These are phyloP conservation scores for Leishmania mexicana DNA, from an alignment of 208 protist species.

Conservation along the genomic window DNA sequence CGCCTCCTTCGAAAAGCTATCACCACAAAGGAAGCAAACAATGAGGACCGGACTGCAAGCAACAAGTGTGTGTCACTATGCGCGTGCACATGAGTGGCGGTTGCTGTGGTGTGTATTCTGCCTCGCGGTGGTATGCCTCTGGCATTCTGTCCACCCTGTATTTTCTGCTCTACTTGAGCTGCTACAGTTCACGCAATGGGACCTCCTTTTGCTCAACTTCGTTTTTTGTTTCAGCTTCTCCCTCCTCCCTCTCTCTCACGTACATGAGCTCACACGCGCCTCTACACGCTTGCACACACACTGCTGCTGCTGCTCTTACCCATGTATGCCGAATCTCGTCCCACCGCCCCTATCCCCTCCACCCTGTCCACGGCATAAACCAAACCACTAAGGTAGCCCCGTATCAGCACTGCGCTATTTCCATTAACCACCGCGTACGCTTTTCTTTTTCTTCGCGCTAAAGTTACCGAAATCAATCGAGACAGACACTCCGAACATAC, in stretches of 20 bases:
- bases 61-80: not conserved
- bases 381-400: too few relatives aligned
- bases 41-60: not conserved
- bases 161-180: not conserved
- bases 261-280: not conserved
- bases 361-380: not conserved
- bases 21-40: not conserved
- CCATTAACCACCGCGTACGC: not conserved
- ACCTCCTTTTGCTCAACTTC: not conserved
- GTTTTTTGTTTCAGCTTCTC: not conserved
- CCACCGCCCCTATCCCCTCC: not conserved
- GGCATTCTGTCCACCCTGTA: not conserved
- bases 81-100: not conserved
- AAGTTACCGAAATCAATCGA: not conserved
- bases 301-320: not conserved
- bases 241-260: not conserved
- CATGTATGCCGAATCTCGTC: not conserved
- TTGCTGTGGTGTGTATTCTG: not conserved
- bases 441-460: not conserved
- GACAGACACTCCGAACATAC: conserved; percentile 3
- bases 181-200: not conserved
- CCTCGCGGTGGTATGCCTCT: not conserved
- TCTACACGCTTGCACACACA: not conserved
- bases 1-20: not conserved
- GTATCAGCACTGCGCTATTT: not conserved